These are phyloP conservation scores for Candida stauntonica DNA, from an alignment of 805 yeast genomes.

Conservation along the genomic window DNA sequence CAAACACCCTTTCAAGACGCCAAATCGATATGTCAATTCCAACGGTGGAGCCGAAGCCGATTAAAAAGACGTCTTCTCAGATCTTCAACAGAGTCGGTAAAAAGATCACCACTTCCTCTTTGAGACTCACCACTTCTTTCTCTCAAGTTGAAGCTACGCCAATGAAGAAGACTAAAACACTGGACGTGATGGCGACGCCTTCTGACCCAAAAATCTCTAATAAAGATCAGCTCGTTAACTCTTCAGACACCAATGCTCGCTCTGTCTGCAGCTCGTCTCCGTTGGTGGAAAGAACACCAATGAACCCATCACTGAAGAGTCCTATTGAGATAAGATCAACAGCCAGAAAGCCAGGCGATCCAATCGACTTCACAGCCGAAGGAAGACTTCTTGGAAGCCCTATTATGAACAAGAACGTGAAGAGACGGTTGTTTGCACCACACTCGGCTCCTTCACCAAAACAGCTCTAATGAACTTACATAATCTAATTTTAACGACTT, in stretches of 20 bases:
- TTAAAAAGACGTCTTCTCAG: slow-evolving; percentile 17
- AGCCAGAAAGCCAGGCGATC: slow-evolving; percentile 17
- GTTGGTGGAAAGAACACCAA: slow-evolving; percentile 12
- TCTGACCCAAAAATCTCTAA: slow-evolving; percentile 1
- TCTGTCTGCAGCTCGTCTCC: slow-evolving; percentile 15
- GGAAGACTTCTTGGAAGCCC: slow-evolving; percentile 28
- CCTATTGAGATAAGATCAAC: slow-evolving; percentile 23
- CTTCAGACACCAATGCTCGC: slow-evolving; percentile 4
- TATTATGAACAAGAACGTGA: slow-evolving; percentile 17
- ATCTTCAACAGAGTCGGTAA: slow-evolving; percentile 28
- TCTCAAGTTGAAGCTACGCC: slow-evolving; percentile 29
- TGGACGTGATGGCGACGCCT: slow-evolving; percentile 21
- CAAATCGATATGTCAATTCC: slow-evolving; percentile 27
- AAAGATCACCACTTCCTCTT: slow-evolving; percentile 12
- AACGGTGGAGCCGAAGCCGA: slow-evolving; percentile 7
- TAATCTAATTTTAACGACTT: no score
- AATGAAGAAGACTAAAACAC: slow-evolving; percentile 19
- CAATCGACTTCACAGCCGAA: slow-evolving; percentile 17
- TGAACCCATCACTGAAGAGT: slow-evolving; percentile 14
- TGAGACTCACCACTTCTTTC: slow-evolving; percentile 13
- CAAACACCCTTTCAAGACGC: slow-evolving; percentile 23
- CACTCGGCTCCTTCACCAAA: no score
- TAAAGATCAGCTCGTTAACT: slow-evolving; percentile 1
- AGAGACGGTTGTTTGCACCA: slow-evolving; percentile 36
- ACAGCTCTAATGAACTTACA: no score